Evolutionary conservation across 2,329 filamentous ascomycete species (phyloP).

Genomic region (Thelonectria rubi): DNA sequence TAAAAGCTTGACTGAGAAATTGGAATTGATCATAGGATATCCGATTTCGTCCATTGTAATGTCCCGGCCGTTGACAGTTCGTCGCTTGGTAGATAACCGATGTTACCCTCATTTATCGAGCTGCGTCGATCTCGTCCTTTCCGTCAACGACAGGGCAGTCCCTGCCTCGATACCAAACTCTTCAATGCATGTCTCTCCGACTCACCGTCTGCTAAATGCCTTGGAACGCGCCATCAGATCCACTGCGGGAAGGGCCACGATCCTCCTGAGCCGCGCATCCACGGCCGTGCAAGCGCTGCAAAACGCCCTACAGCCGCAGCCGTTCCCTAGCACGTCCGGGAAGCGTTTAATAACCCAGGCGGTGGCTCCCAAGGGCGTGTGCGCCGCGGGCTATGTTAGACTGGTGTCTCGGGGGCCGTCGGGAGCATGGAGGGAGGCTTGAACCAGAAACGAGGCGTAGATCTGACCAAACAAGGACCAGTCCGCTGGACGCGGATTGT

Average conservation of each 20-base stretch:
- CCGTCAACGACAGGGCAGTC: not conserved
- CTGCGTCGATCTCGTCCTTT: not conserved
- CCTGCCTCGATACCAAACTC: not conserved
- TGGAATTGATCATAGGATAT: not conserved
- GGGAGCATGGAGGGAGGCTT: not conserved
- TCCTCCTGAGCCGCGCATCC: not conserved
- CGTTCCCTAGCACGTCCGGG: not conserved
- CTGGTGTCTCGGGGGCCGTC: conserved; percentile 2
- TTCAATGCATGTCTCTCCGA: not conserved
- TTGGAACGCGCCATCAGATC: not conserved
- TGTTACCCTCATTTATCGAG: not conserved
- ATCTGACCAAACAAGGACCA: conserved; percentile 4
- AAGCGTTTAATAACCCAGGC: conserved; percentile 6
- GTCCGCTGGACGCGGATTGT: conserved; percentile 3
- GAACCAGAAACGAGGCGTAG: not conserved
- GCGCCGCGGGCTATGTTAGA: not conserved
- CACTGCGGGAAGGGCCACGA: not conserved
- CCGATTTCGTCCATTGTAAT: not conserved
- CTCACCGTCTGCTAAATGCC: not conserved
- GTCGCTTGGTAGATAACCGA: not conserved
- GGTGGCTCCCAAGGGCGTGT: not conserved
- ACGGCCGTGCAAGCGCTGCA: not conserved
- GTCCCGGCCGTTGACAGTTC: not conserved
- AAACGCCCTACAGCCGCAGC: not conserved
- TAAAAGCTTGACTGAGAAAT: not conserved